Evolutionary conservation across 495 filamentous ascomycete genomes (phyloP).

Genomic region (Neurospora sp.): DNA sequence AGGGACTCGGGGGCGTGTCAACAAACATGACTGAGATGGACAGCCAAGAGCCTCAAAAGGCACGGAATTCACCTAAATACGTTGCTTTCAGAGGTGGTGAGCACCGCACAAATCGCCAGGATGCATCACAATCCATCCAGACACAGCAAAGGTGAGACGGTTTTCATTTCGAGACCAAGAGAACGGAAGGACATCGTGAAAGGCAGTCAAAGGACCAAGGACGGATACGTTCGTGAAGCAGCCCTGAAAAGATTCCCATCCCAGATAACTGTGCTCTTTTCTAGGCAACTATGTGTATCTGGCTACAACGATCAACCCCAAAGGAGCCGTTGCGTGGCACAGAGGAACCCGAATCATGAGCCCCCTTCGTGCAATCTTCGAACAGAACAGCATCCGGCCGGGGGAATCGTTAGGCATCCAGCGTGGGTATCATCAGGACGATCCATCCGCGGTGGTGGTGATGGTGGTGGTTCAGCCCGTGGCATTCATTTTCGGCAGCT

Average conservation of each 20-base stretch:
- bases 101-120: too few species aligned
- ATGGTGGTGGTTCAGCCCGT: conserved; percentile 16
- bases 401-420: background rate
- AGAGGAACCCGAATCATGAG: background rate
- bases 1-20: background rate
- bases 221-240: background rate
- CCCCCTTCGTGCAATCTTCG: background rate
- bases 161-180: background rate
- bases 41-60: background rate
- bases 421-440: background rate
- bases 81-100: background rate
- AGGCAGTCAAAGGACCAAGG: background rate
- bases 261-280: background rate
- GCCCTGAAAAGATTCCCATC: background rate
- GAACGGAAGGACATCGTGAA: background rate
- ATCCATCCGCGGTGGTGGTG: background rate
- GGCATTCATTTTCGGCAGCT: conserved; percentile 26
- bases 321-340: background rate
- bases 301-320: background rate
- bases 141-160: background rate
- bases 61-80: background rate
- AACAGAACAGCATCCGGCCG: background rate
- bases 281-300: background rate
- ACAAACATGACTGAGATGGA: background rate
- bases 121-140: background rate